These are phyloP conservation scores for Ormosia emarginata DNA, from an alignment of 306 rosid genomes.

Conservation along the genomic window DNA sequence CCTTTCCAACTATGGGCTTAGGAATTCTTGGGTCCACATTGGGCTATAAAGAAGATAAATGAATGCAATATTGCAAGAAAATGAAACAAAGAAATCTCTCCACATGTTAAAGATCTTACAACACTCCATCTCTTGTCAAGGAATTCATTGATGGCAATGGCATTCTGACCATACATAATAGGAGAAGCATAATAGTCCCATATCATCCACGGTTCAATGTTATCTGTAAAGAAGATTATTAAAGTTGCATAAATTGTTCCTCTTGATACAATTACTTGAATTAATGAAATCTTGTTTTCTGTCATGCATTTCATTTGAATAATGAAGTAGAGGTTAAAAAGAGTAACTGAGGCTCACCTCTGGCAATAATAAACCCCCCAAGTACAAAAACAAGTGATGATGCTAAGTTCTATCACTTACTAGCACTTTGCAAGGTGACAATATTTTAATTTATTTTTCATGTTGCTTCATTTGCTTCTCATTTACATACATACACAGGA, in stretches of 20 bases:
- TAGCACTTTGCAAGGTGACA: too few relatives aligned
- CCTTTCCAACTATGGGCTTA: slow-evolving; percentile 63
- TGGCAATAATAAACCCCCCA: slow-evolving; percentile 86
- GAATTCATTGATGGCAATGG: slow-evolving; percentile 84
- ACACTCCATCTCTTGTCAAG: slow-evolving; percentile 86
- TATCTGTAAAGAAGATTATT: slow-evolving; percentile 43
- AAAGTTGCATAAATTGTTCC: slow-evolving; percentile 5
- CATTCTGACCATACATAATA: slow-evolving; percentile 94
- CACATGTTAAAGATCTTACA: slow-evolving; percentile 38
- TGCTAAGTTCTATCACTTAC: too few relatives aligned
- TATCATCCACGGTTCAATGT: slow-evolving; percentile 75
- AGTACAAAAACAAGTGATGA: slow-evolving; percentile 67
- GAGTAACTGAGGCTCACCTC: slow-evolving; percentile 37
- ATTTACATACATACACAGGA: too few relatives aligned
- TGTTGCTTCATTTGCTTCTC: too few relatives aligned
- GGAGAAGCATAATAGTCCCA: slow-evolving; percentile 94
- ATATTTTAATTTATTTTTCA: too few relatives aligned
- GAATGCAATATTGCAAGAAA: slow-evolving; percentile 11
- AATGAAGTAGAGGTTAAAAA: neutral
- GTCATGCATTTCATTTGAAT: slow-evolving; percentile 11
- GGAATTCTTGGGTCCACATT: slow-evolving; percentile 25
- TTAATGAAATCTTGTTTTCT: neutral
- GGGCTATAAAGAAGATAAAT: slow-evolving; percentile 37
- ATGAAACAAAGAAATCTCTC: neutral
- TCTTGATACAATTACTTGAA: neutral